Conservation (phyloP, 1,284 basidiomycete species). For the Trichosporon sp. region DNA sequence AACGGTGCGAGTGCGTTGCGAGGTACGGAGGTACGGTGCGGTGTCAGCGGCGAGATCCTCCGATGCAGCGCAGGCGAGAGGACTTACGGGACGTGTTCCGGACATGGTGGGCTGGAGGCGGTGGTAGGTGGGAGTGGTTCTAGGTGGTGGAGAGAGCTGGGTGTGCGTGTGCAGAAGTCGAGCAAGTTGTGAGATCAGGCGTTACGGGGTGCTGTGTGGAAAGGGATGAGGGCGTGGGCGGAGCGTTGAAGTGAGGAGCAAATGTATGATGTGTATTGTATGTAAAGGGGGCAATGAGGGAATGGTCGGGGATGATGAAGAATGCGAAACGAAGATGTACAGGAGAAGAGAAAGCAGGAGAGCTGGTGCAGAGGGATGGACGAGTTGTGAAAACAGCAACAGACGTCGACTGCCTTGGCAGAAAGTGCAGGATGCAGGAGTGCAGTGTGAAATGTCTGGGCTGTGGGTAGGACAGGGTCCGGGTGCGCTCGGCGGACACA, state of each 20-base stretch:
- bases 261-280: background rate
- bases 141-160: background rate
- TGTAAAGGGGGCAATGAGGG: background rate
- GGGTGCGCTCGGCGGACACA: background rate
- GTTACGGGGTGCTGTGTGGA: background rate
- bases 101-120: background rate
- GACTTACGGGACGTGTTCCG: slow-evolving; percentile 17
- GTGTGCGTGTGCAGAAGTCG: background rate
- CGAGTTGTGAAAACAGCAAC: background rate
- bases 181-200: background rate
- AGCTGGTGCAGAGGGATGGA: background rate
- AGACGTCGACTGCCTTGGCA: no score
- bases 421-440: background rate
- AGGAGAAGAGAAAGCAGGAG: slow-evolving; percentile 4
- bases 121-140: background rate
- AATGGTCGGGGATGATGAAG: background rate
- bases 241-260: background rate
- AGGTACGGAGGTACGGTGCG: slow-evolving; percentile 7
- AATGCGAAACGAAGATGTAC: background rate
- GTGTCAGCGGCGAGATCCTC: slow-evolving; percentile 1
- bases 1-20: background rate
- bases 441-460: slow-evolving; percentile 7
- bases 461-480: slow-evolving; percentile 4
- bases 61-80: background rate
- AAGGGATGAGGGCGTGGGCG: slow-evolving; percentile 6